Evolutionary conservation across 352 stramenopile genomes (phyloP).

Genomic region (Phytophthora brassicae): DNA sequence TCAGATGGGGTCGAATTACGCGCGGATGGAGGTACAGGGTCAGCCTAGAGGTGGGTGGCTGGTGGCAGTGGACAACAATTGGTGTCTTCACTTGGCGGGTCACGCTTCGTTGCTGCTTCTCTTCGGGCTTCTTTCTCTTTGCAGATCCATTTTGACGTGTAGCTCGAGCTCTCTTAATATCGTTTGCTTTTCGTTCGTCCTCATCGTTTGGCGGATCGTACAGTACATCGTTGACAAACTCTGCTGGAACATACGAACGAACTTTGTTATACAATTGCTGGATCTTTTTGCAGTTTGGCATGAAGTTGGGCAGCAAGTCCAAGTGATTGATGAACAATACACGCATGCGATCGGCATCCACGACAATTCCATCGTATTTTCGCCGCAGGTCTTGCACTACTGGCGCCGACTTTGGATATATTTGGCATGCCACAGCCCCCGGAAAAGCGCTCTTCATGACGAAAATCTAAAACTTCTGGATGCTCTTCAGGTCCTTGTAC

Average conservation of each 20-base stretch:
- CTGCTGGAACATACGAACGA: background rate
- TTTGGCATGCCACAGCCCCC: background rate
- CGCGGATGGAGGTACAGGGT: background rate
- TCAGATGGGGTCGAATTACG: slow-evolving; percentile 8
- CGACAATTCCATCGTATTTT: no score
- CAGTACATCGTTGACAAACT: background rate
- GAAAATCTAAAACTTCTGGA: background rate
- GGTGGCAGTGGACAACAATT: background rate
- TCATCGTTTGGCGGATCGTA: background rate
- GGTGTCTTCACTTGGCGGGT: background rate
- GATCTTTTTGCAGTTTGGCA: background rate
- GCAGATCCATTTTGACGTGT: no score
- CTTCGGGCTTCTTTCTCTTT: no score
- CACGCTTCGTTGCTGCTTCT: no score
- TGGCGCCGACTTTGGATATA: background rate
- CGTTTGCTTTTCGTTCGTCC: no score
- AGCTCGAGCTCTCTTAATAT: no score
- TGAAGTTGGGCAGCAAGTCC: background rate
- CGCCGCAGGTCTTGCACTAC: background rate
- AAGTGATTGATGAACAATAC: no score
- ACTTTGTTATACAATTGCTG: background rate
- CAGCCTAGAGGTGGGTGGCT: background rate
- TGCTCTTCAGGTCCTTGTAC: background rate
- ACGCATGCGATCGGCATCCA: no score
- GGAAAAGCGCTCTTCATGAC: background rate